A percentile compares a stretch with the other conserved stretches of the same genome.
phyloP scores from a whole-genome alignment of 176 grass and related monocot species.

The Aegilops umbellulata region DNA sequence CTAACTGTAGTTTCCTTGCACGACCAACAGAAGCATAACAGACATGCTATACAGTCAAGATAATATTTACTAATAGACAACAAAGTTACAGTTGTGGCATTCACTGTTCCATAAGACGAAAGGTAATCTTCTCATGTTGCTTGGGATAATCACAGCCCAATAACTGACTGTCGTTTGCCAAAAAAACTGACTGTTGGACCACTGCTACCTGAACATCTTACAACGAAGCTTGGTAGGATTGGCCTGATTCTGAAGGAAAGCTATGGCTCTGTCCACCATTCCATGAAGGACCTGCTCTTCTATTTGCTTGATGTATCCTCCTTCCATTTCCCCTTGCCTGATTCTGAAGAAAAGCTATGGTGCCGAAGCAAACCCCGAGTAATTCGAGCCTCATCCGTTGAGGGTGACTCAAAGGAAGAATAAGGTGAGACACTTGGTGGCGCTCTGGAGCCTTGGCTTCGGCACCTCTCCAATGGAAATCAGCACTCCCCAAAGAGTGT shows the following conservation, averaged over 20 bases:
- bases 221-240: slow-evolving; percentile 23
- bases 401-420: no score
- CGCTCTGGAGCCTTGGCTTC: no score
- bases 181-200: slow-evolving; percentile 8
- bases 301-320: background rate
- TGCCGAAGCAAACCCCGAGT: no score
- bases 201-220: slow-evolving; percentile 45
- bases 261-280: background rate
- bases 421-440: no score
- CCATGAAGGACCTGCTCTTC: background rate
- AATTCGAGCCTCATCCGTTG: no score
- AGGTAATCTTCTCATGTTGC: slow-evolving; percentile 43
- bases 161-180: background rate
- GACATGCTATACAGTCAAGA: background rate
- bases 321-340: slow-evolving; percentile 9
- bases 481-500: no score
- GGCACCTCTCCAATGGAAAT: no score
- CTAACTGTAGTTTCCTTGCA: background rate
- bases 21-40: background rate
- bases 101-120: slow-evolving; percentile 15
- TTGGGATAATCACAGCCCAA: slow-evolving; percentile 36
- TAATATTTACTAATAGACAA: background rate
- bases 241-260: background rate
- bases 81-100: background rate
- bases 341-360: no score